A percentile compares a stretch with the other conserved stretches of the same genome.
Conservation (phyloP, 345 rosid genomes). For the Combretum micranthum region DNA sequence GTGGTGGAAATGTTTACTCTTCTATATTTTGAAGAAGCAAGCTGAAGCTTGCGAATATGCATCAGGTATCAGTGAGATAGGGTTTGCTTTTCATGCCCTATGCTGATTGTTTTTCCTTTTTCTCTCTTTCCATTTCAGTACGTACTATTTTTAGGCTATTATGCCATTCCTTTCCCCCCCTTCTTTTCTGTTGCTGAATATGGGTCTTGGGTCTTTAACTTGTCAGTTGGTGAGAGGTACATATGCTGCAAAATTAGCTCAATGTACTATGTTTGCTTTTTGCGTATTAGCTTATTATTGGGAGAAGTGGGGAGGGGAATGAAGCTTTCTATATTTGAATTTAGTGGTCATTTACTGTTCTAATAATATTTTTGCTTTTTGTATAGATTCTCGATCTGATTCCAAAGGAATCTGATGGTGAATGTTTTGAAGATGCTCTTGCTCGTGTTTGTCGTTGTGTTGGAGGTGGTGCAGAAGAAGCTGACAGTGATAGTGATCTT, state of each 20-base stretch:
- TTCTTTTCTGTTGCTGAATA: too few relatives aligned
- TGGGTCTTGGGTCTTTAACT: too few relatives aligned
- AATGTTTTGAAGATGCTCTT: slow-evolving; percentile 74
- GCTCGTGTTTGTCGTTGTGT: slow-evolving; percentile 86
- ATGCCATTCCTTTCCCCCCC: background rate
- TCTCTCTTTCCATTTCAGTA: background rate
- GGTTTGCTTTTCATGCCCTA: background rate
- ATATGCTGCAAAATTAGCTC: too few relatives aligned
- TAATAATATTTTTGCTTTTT: slow-evolving; percentile 7
- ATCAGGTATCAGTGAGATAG: slow-evolving; percentile 1
- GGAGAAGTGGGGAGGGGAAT: too few relatives aligned
- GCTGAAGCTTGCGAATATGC: background rate
- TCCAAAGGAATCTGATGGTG: slow-evolving; percentile 84
- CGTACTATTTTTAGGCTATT: background rate
- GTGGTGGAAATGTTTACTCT: background rate
- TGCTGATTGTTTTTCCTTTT: background rate
- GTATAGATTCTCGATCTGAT: slow-evolving; percentile 71
- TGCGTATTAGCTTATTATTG: too few relatives aligned
- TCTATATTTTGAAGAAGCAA: background rate
- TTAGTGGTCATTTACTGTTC: background rate
- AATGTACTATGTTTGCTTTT: too few relatives aligned
- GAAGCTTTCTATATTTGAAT: too few relatives aligned
- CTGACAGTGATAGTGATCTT: slow-evolving; percentile 91
- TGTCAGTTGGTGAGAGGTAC: too few relatives aligned
- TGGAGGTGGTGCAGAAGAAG: slow-evolving; percentile 79